Evolutionary conservation across 768 basidiomycete genomes (phyloP), one percentile per base, ranked within the genome.

Genomic region (Tulasnella sp.): DNA sequence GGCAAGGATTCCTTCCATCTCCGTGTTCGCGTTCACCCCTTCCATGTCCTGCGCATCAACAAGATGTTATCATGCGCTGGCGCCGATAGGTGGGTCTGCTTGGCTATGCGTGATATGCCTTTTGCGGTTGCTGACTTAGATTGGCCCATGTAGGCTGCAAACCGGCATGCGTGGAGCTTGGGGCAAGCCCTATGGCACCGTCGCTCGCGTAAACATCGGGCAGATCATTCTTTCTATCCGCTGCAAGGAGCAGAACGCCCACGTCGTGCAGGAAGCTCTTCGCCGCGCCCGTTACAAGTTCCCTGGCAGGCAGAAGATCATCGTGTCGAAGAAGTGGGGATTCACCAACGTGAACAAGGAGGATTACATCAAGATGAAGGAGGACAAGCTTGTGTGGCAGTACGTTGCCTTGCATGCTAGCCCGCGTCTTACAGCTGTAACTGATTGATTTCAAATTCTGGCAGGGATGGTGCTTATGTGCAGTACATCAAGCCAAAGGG

Each of bases 51-150:
- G 88, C 94, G 98, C 82, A 98, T 98, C 92, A 98, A 99, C 94
- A 99, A 99, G 92, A 99, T 98, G 95, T 94, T 99, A 90, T 94
- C 93, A 80, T 99, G 98, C 86, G 98, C 98, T 83, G 97, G 98
- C 83, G 97, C 98, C 84, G 98, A 99, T 95, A 89, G 95, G 94
- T 93, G 80, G 71, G 90, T 85, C 9, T 8, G 74, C 27, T 14
- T 31, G 16, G 62, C 8, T 6, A 9, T 34, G 1, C 12, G 31
- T 31, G 12, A 27, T 68, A 9, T 21, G n/a, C 44, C 24, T 52
- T 68, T 31, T 1, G 31, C 24, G 58, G 58, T 76, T 79, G 39
- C 31, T 48, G 16, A 38, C 38, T 44, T 16, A 31, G 40, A 27
- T 44, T 44, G 36, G 31, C 10, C 18, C 38, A 10, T 76, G 0